Evolutionary conservation across 2,329 filamentous ascomycete genomes (phyloP).

Genomic region (Pyrenochaeta sp.): DNA sequence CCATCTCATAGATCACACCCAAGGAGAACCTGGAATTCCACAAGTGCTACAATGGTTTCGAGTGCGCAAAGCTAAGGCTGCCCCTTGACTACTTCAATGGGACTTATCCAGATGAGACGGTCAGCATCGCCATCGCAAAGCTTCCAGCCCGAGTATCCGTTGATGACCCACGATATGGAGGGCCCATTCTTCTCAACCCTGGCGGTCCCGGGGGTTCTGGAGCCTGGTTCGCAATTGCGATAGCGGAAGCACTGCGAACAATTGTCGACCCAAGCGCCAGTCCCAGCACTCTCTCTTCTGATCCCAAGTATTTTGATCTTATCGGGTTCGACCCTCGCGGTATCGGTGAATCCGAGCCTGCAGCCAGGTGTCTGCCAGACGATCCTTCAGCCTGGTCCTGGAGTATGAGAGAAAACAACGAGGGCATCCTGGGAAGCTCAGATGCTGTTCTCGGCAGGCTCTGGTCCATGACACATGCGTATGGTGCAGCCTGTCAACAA

Average conservation of each 20-base stretch:
- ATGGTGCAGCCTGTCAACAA: slow-evolving; percentile 39
- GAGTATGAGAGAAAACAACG: slow-evolving; percentile 45
- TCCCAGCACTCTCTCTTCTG: slow-evolving; percentile 10
- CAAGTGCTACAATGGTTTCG: slow-evolving; percentile 39
- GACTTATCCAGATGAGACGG: slow-evolving; percentile 34
- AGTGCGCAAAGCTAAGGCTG: slow-evolving; percentile 47
- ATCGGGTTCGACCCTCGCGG: slow-evolving; percentile 57
- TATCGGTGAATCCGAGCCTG: slow-evolving; percentile 47
- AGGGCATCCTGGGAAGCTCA: slow-evolving; percentile 52
- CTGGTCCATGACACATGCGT: slow-evolving; percentile 53
- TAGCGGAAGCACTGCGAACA: slow-evolving; percentile 34
- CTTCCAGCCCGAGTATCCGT: slow-evolving; percentile 46
- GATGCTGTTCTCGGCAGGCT: slow-evolving; percentile 53
- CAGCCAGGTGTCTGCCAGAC: slow-evolving; percentile 46
- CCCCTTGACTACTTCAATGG: slow-evolving; percentile 51
- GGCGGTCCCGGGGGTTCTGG: slow-evolving; percentile 56
- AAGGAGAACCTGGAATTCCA: slow-evolving; percentile 39
- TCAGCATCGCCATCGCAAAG: slow-evolving; percentile 44
- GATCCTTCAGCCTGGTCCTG: slow-evolving; percentile 44
- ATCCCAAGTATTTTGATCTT: slow-evolving; percentile 53
- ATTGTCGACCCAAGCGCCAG: slow-evolving; percentile 38
- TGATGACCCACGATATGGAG: slow-evolving; percentile 50
- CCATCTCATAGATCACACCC: slow-evolving; percentile 30
- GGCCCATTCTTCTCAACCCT: slow-evolving; percentile 54
- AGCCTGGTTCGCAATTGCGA: slow-evolving; percentile 35